These are phyloP conservation scores for Hemisphaericaspora subhashii DNA, from an alignment of 1,139 yeast genomes.

Conservation along the genomic window DNA sequence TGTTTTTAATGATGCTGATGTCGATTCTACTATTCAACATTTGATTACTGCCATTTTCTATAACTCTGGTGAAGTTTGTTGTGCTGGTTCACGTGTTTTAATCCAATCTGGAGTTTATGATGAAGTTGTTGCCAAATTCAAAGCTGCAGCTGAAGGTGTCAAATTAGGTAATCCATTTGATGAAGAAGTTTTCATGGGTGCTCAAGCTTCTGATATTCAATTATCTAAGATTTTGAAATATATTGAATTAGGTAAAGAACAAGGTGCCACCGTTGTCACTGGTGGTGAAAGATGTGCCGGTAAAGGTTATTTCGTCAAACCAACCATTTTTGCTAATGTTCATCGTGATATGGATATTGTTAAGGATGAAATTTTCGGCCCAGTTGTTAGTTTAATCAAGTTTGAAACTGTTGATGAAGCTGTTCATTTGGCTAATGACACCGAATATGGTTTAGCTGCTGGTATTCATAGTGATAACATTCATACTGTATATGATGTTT, in stretches of 20 bases:
- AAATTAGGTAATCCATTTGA: constrained; percentile 80
- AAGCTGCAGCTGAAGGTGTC: constrained; percentile 54
- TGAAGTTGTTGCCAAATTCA: constrained; percentile 58
- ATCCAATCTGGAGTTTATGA: constrained; percentile 78
- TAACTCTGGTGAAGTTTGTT: constrained; percentile 88
- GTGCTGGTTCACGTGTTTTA: constrained; percentile 82
- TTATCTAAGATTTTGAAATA: constrained; percentile 71
- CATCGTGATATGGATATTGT: constrained; percentile 66
- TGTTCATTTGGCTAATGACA: constrained; percentile 65
- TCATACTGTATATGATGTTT: constrained; percentile 65
- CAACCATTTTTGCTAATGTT: constrained; percentile 77
- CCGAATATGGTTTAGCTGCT: constrained; percentile 80
- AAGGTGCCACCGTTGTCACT: constrained; percentile 72
- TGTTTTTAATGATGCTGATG: constrained; percentile 71
- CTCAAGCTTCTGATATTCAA: constrained; percentile 78
- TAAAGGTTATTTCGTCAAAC: constrained; percentile 77
- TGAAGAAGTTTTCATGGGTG: constrained; percentile 73
- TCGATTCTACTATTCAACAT: constrained; percentile 60
- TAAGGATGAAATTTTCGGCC: constrained; percentile 85
- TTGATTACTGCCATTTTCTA: constrained; percentile 58
- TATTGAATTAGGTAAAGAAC: constrained; percentile 69
- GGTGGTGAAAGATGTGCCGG: constrained; percentile 73
- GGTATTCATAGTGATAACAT: constrained; percentile 75
- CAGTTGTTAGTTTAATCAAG: constrained; percentile 74
- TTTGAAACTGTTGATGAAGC: constrained; percentile 74